Base-by-base conservation (phyloP, 768 basidiomycete species). In the Tricholoma terreum region DNA sequence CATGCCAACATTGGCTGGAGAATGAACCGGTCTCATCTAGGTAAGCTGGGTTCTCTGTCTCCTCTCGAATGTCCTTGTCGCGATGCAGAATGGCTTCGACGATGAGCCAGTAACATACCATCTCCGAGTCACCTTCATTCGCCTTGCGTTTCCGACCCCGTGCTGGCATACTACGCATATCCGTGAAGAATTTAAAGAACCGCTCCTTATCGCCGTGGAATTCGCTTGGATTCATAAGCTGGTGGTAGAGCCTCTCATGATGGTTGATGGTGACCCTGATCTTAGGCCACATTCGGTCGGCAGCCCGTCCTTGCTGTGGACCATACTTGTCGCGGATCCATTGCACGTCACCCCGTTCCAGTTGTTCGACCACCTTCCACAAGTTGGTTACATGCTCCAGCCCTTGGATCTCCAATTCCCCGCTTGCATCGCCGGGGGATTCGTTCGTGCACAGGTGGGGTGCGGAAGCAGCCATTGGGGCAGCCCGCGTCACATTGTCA, bases 231-330 rank as follows among this genome's bases (percentile, higher is more conserved):
- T 54, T 22, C 22, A 43, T 45, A 6, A 54, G 52, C 40, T 54
- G 40, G 34, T n/a, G 7, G 40, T 22, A 24, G 7, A 54, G 38
- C 22, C 38, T 40, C 30, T 54, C 35, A 6, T 22, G 40, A 43
- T 22, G 40, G 21, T 54, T 54, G 24, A 54, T 30, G 14, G 40
- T 54, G 40, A 54, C 40, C 40, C 43, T 54, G 21, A 54, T 54
- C 10, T 31, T 38, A 4, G 52, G 52, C 52, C 52, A 43, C 52
- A 54, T 22, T 14, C 24, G 21, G 27, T 54, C 38, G 38, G 52
- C 19, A 9, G 52, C 19, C 11, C 19, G 52, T 8, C 42, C 40
- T 31, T 45, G 5, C 42, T 54, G 38, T 31, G 53, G 53, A n/a
- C 53, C 42, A 17, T 46, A 54, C 53, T 22, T 36, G 15, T 43